A percentile compares a stretch with the other conserved stretches of the same genome.
These are phyloP conservation scores for Gastrolobium bilobum DNA, from an alignment of 306 rosid genomes.

Conservation along the genomic window DNA sequence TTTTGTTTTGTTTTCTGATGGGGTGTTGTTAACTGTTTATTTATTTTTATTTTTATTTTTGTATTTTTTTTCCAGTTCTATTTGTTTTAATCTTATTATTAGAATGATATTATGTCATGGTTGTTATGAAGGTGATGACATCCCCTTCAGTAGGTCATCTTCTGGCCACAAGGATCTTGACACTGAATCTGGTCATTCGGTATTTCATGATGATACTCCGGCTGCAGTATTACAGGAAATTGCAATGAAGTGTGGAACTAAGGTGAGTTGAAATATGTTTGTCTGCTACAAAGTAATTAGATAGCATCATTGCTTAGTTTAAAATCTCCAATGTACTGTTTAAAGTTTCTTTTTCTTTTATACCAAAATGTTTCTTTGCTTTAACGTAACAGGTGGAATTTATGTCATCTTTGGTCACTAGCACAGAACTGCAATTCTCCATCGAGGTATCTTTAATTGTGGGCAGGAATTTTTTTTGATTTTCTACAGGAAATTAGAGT, in stretches of 20 bases:
- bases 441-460: slow-evolving; percentile 68
- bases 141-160: slow-evolving; percentile 71
- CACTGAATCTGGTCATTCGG: slow-evolving; percentile 73
- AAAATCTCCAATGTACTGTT: background rate
- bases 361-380: slow-evolving; percentile 38
- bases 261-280: slow-evolving; percentile 60
- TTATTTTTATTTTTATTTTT: background rate
- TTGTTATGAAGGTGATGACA: slow-evolving; percentile 77
- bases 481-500: slow-evolving; percentile 16
- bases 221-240: slow-evolving; percentile 78
- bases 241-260: slow-evolving; percentile 93
- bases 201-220: slow-evolving; percentile 68
- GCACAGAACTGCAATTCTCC: slow-evolving; percentile 81
- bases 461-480: slow-evolving; percentile 30
- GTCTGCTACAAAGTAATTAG: slow-evolving; percentile 42
- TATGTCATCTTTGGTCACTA: slow-evolving; percentile 70
- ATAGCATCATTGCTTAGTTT: slow-evolving; percentile 36
- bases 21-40: background rate
- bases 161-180: slow-evolving; percentile 78
- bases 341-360: slow-evolving; percentile 40
- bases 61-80: slow-evolving; percentile 13
- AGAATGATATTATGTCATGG: slow-evolving; percentile 43
- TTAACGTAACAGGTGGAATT: slow-evolving; percentile 77
- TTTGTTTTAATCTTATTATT: slow-evolving; percentile 37
- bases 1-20: background rate